Base-by-base conservation (phyloP, 192 early-diverging fungal genomes). In the Coemansia sp. region DNA sequence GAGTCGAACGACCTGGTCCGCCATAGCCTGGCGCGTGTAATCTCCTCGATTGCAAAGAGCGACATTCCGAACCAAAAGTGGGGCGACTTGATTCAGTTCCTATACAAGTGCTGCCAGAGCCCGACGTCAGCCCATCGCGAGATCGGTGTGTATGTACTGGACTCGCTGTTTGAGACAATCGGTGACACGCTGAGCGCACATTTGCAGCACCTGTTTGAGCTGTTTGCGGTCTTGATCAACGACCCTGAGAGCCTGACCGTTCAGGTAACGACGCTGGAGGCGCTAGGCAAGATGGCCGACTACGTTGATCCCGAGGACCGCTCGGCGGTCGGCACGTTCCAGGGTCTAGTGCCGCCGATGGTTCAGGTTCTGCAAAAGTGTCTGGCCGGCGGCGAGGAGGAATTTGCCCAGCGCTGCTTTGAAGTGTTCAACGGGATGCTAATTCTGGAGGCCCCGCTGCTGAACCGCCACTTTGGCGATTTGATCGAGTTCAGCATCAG, bases 381-480 rank as follows among this genome's bases (percentile, higher is more conserved):
- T 63, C 69, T 97, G 17, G 85, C 72, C 41, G 76, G 82, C 3
- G 79, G 76, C 32, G 91, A 97, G 63, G 92, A 93, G 69, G 89
- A 92, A 17, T 87, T 77, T 49, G 87, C 89, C 12, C 83, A 82
- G 27, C 85, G 89, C 61, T 90, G 92, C 60, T 94, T 94, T 66
- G 93, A 94, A 66, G 90, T 96, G 12, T 90, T 96, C 75, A 91
- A 94, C 76, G 82, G 80, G 15, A 79, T 96, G 56, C 79, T 96
- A 24, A 74, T 90, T 61, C 79, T 92, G 59, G 94, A 96, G 67
- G 69, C 89, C 15, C 93, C 93, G 48, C 70, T 96, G 29, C 73
- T 96, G 24, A 88, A 88, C 39, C 86, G 85, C 51, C 91, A 95
- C 60, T 73, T 96, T 65, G 78, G 85, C 43, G 86, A 93, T 53